Evolutionary conservation across 352 stramenopile species (phyloP), one percentile per base, ranked within the genome.

Genomic region (Phytophthora brassicae): DNA sequence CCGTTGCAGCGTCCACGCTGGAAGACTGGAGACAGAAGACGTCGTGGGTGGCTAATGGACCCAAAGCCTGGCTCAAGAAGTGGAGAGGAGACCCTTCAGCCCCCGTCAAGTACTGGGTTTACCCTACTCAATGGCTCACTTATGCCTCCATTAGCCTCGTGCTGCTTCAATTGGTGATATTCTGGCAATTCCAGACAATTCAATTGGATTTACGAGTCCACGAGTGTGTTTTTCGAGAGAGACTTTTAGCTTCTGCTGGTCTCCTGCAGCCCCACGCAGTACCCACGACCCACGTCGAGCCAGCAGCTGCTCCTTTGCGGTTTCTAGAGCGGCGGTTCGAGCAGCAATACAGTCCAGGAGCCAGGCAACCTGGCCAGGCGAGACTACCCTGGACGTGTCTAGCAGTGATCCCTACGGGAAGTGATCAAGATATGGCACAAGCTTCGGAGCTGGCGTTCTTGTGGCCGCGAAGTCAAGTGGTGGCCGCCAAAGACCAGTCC

Each of bases 291-390:
- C 56, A 59, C 19, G 14, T 56, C 20, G 50, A 60, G 29, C 55
- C 72, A 24, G 56, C 69, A 16, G 62, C 58, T 6, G 61, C 66
- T 0, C 71, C 75, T 16, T 57, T 86, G 51, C 68, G 74, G 11
- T 83, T 75, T 31, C 48, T 90, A 1, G 77, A 88, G 64, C 66
- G 79, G n/a, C 68, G 81, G 35, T 89, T 90, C 35, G 81, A 90
- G 56, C 77, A 87, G 47, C 76, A 83, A 38, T 70, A 80, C 31
- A 63, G 47, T 45, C 60, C 44, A 35, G 57, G 50, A 54, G 39
- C 42, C 50, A 36, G 63, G n/a, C 22, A 75, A 64, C 56, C 70
- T 22, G 70, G 61, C 20, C 66, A 81, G 29, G 74, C 65, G 12
- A 70, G 76, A 16, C 52, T 84, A 6, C 77, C 74, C 0, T 86